These are phyloP conservation scores for Alternaria dauci DNA, from an alignment of 2,329 filamentous ascomycete genomes.

Conservation along the genomic window DNA sequence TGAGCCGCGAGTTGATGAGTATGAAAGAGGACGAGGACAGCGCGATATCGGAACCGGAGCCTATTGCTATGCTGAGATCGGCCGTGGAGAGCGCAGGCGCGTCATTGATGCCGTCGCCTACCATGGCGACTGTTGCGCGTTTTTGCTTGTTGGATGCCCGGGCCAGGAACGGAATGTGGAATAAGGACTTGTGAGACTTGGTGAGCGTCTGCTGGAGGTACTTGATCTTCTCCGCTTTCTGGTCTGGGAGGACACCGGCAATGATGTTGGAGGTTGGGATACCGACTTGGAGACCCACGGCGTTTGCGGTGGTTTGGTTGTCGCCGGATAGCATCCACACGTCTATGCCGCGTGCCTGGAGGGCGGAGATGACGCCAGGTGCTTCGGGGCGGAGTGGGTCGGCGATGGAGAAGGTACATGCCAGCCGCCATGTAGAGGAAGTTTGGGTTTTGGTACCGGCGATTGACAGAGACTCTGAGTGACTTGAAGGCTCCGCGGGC, in stretches of 20 bases:
- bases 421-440: conserved; percentile 55
- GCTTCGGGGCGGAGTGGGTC: conserved; percentile 83
- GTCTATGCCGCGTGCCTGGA: conserved; percentile 71
- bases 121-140: conserved; percentile 76
- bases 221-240: conserved; percentile 78
- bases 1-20: conserved; percentile 74
- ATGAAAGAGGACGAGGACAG: conserved; percentile 85
- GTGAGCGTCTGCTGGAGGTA: conserved; percentile 52
- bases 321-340: conserved; percentile 96
- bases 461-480: conserved; percentile 2
- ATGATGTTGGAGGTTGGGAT: conserved; percentile 79
- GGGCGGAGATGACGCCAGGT: conserved; percentile 67
- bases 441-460: conserved; percentile 3
- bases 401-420: conserved; percentile 76
- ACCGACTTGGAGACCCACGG: conserved; percentile 78
- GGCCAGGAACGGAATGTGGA: conserved; percentile 28
- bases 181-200: conserved; percentile 26
- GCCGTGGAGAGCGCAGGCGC: conserved; percentile 80
- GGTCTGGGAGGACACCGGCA: conserved; percentile 83
- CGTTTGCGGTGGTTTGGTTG: conserved; percentile 82
- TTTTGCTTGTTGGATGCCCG: conserved; percentile 9
- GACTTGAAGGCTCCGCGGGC: background rate
- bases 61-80: conserved; percentile 84
- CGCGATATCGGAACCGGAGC: conserved; percentile 82
- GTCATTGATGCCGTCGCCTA: conserved; percentile 88